A percentile compares a stretch with the other conserved stretches of the same genome.
These are phyloP conservation scores for Letharia lupina DNA, from an alignment of 495 filamentous ascomycete genomes.

Conservation along the genomic window DNA sequence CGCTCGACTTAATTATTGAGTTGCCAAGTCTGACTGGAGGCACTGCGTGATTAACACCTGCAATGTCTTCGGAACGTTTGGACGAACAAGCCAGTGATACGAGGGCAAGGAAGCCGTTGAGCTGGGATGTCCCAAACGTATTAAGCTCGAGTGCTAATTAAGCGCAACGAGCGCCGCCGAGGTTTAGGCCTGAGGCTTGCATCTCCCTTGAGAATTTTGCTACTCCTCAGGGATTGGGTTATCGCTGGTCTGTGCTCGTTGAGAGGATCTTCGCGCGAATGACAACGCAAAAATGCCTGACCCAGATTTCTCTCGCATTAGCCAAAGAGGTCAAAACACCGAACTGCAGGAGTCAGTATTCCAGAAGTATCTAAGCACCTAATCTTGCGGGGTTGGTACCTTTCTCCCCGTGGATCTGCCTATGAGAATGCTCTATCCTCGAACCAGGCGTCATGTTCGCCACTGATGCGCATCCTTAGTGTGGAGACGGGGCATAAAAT, in stretches of 20 bases:
- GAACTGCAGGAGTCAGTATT: slow-evolving; percentile 1
- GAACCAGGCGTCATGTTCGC: slow-evolving; percentile 24
- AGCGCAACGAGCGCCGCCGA: slow-evolving; percentile 21
- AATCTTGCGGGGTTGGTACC: slow-evolving; percentile 22
- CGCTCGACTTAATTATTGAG: slow-evolving; percentile 25
- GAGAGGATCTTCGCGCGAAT: slow-evolving; percentile 14
- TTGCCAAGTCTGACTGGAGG: slow-evolving; percentile 22
- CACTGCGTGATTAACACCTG: slow-evolving; percentile 1
- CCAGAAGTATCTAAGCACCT: slow-evolving; percentile 16
- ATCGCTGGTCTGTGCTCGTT: slow-evolving; percentile 2
- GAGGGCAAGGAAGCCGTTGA: not conserved
- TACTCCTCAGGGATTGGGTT: slow-evolving; percentile 1
- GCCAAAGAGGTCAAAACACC: slow-evolving; percentile 21
- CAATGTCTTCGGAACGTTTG: slow-evolving; percentile 8
- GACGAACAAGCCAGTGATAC: not conserved
- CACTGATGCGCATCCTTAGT: slow-evolving; percentile 28
- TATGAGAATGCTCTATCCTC: slow-evolving; percentile 17
- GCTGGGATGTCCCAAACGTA: slow-evolving; percentile 5
- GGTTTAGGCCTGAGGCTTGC: slow-evolving; percentile 4
- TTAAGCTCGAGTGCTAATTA: slow-evolving; percentile 10
- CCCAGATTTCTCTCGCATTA: slow-evolving; percentile 20
- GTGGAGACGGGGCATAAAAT: slow-evolving; percentile 21
- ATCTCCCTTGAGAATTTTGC: not conserved
- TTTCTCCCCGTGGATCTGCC: slow-evolving; percentile 18
- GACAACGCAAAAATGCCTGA: slow-evolving; percentile 17